Percentiles rank a stretch among this genome's conserved stretches.
phyloP scores from a whole-genome alignment of 2,329 filamentous ascomycete species.

The Neonectria hederae region DNA sequence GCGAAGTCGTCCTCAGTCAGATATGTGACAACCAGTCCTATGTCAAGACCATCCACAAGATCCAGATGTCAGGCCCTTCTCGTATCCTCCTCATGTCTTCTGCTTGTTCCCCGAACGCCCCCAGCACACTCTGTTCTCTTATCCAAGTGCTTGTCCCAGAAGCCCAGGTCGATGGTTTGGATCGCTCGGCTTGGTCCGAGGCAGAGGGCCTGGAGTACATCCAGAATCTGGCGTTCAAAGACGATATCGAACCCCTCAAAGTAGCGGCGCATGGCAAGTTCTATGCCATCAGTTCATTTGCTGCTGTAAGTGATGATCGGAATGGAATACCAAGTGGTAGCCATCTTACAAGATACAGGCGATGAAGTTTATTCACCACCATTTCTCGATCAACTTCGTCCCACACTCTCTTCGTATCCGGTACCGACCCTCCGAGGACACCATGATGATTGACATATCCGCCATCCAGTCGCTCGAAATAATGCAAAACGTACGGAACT shows the following conservation, averaged over 20 bases:
- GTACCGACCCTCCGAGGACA: constrained; percentile 88
- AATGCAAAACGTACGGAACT: constrained; percentile 83
- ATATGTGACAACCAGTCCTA: constrained; percentile 95
- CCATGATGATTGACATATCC: constrained; percentile 94
- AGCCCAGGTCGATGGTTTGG: constrained; percentile 58
- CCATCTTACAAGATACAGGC: constrained; percentile 60
- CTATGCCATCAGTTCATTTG: constrained; percentile 85
- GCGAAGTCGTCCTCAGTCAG: constrained; percentile 86
- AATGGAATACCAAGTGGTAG: not conserved
- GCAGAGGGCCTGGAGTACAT: constrained; percentile 80
- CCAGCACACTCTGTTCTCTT: constrained; percentile 78
- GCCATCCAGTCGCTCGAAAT: constrained; percentile 89
- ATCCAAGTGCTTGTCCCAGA: constrained; percentile 67
- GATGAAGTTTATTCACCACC: constrained; percentile 81
- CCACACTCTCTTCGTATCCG: constrained; percentile 85
- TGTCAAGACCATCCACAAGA: constrained; percentile 85
- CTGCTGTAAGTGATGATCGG: constrained; percentile 69
- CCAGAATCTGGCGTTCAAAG: constrained; percentile 78
- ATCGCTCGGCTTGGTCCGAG: constrained; percentile 88
- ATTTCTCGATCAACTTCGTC: constrained; percentile 73
- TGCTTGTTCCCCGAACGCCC: constrained; percentile 69
- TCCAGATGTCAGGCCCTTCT: constrained; percentile 81
- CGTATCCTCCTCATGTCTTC: constrained; percentile 82
- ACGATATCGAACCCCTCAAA: constrained; percentile 84
- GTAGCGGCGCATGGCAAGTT: constrained; percentile 84